Evolutionary conservation across 768 basidiomycete genomes (phyloP).

Genomic region (Podaxis mareebaensis): DNA sequence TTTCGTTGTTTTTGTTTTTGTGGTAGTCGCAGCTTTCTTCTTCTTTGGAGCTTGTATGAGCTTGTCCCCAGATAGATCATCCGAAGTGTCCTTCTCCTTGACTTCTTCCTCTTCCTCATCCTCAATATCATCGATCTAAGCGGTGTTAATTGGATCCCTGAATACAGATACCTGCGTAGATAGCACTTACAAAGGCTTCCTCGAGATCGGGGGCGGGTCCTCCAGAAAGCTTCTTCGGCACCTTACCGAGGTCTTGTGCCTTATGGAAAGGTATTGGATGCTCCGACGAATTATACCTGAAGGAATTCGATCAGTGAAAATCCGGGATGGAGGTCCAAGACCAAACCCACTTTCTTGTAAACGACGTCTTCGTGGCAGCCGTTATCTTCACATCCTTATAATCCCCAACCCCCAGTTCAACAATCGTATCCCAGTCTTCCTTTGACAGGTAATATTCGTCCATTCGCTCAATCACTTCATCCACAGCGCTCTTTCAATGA

Average conservation of each 20-base stretch:
- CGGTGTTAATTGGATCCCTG: conserved; percentile 7
- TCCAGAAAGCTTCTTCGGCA: conserved; percentile 74
- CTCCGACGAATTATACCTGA: conserved; percentile 83
- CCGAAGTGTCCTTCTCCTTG: conserved; percentile 33
- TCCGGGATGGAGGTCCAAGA: not conserved
- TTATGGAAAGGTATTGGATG: conserved; percentile 98
- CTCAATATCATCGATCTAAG: conserved; percentile 31
- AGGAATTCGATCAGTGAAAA: not conserved
- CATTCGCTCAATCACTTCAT: conserved; percentile 84
- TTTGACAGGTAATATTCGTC: conserved; percentile 92
- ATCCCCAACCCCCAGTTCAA: conserved; percentile 89
- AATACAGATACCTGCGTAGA: not conserved
- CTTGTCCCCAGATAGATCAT: conserved; percentile 56
- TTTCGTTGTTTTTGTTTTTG: conserved; percentile 19
- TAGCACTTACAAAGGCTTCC: conserved; percentile 68
- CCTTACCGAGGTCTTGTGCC: conserved; percentile 75
- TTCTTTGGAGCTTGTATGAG: conserved; percentile 60
- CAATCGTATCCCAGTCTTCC: conserved; percentile 96
- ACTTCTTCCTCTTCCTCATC: conserved; percentile 41
- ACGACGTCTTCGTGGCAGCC: conserved; percentile 74
- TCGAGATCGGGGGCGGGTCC: conserved; percentile 88
- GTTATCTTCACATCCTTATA: conserved; percentile 85
- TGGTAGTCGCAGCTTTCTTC: conserved; percentile 30
- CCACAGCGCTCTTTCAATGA: conserved; percentile 67
- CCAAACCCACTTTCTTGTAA: conserved; percentile 76